phyloP scores from a whole-genome alignment of 768 basidiomycete genomes.

The Nidula microcarpa region DNA sequence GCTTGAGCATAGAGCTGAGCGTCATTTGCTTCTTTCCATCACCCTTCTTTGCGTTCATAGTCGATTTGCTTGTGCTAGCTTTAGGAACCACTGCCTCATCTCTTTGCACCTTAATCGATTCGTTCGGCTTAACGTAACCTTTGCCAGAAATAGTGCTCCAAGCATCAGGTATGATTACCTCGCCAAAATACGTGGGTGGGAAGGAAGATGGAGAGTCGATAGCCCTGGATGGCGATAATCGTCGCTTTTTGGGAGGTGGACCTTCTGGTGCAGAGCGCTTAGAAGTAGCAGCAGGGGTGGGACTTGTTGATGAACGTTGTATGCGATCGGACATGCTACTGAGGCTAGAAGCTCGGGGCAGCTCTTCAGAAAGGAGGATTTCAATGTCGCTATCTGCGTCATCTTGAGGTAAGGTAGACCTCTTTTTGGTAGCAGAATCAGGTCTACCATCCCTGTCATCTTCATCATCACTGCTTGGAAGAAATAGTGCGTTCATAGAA shows the following conservation, averaged over 20 bases:
- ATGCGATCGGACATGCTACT: conserved; percentile 24
- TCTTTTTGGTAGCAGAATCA: neutral
- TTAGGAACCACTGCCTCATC: conserved; percentile 39
- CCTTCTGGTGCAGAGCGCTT: conserved; percentile 3
- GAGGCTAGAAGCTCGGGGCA: conserved; percentile 36
- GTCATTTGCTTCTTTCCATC: conserved; percentile 62
- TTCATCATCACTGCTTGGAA: conserved; percentile 32
- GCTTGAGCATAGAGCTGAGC: conserved; percentile 63
- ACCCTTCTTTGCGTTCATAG: conserved; percentile 29
- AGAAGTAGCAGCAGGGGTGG: neutral
- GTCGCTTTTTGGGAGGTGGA: conserved; percentile 44
- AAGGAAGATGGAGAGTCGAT: conserved; percentile 7
- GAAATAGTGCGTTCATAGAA: conserved; percentile 22
- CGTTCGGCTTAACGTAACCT: conserved; percentile 65
- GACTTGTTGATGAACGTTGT: neutral
- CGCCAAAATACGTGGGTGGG: conserved; percentile 56
- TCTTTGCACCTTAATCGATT: conserved; percentile 55
- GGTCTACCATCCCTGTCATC: conserved; percentile 1
- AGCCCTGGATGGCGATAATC: conserved; percentile 28
- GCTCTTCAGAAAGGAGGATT: conserved; percentile 23
- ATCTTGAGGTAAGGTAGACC: neutral
- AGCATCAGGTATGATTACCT: conserved; percentile 65
- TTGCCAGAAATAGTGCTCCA: conserved; percentile 78
- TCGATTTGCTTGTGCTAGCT: conserved; percentile 17
- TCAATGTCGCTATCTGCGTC: conserved; percentile 27